A percentile compares a stretch with the other conserved stretches of the same genome.
Conservation (phyloP, 441 rosid genomes). For the Bruguiera hainesii region DNA sequence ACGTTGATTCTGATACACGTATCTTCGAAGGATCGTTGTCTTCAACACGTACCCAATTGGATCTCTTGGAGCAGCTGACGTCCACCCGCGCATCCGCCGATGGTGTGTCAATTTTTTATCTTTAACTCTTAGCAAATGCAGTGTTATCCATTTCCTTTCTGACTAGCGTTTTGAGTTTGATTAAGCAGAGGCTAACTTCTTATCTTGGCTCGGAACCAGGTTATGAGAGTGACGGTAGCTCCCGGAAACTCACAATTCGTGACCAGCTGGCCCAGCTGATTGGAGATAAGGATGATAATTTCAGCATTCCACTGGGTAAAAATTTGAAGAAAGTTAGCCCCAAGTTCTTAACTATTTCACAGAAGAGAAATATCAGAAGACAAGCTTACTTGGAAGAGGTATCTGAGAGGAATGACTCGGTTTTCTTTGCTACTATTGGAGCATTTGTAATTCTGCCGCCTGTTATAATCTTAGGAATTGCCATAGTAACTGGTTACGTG, state of each 20-base stretch:
- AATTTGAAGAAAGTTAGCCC: slow-evolving; percentile 76
- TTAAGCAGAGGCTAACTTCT: neutral
- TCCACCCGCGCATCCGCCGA: slow-evolving; percentile 36
- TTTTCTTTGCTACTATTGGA: slow-evolving; percentile 84
- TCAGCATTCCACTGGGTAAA: slow-evolving; percentile 69
- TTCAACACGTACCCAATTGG: slow-evolving; percentile 65
- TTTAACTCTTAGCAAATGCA: no score
- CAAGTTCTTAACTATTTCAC: slow-evolving; percentile 67
- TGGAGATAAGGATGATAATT: slow-evolving; percentile 70
- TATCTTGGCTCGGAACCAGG: slow-evolving; percentile 29
- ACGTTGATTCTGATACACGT: neutral
- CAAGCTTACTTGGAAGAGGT: slow-evolving; percentile 75
- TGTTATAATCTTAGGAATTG: slow-evolving; percentile 60
- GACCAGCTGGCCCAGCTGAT: slow-evolving; percentile 57
- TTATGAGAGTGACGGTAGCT: slow-evolving; percentile 48
- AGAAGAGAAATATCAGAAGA: slow-evolving; percentile 91
- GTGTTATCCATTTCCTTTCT: no score
- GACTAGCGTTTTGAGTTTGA: no score
- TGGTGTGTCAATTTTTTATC: slow-evolving; percentile 29
- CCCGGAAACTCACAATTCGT: slow-evolving; percentile 42
- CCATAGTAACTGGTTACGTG: slow-evolving; percentile 75
- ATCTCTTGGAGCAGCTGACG: slow-evolving; percentile 76
- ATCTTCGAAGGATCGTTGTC: slow-evolving; percentile 50
- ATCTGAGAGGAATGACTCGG: slow-evolving; percentile 82
- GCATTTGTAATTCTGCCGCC: slow-evolving; percentile 88